phyloP scores from a whole-genome alignment of 2,329 filamentous ascomycete genomes.

The Calonectria pauciramosa region DNA sequence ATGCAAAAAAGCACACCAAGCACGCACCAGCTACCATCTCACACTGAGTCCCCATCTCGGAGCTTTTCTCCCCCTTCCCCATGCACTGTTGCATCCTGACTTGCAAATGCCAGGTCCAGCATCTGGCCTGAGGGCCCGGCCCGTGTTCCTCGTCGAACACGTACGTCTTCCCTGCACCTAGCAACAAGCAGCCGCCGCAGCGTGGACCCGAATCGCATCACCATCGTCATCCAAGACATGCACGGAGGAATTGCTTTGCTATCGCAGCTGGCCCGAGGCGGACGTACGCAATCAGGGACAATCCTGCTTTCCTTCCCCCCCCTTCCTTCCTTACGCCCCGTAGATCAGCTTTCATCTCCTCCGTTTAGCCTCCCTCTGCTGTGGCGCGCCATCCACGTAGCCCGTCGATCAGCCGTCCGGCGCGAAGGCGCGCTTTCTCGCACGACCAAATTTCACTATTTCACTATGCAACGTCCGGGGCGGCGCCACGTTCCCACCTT shows the following conservation, averaged over 20 bases:
- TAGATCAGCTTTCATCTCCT: slow-evolving; percentile 2
- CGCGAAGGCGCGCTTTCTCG: background rate
- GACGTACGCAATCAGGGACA: background rate
- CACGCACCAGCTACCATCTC: background rate
- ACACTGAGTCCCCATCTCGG: background rate
- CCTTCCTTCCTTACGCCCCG: background rate
- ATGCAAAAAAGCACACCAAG: background rate
- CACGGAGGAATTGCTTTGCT: background rate
- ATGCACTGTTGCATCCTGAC: background rate
- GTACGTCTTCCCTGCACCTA: background rate
- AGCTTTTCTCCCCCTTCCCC: background rate
- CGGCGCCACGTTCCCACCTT: background rate
- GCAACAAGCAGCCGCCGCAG: background rate
- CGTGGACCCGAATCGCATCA: background rate
- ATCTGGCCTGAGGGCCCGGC: background rate
- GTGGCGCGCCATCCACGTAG: slow-evolving; percentile 8
- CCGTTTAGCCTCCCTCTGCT: background rate
- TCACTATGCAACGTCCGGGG: slow-evolving; percentile 5
- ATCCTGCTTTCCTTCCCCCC: background rate
- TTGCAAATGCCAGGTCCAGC: background rate
- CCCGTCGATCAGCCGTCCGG: slow-evolving; percentile 12
- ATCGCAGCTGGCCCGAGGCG: background rate
- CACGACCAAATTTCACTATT: slow-evolving; percentile 17
- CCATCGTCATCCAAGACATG: slow-evolving; percentile 2
- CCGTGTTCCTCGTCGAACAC: background rate